Conservation (phyloP, 768 basidiomycete species). For the Candolleomyces eurysporus region DNA sequence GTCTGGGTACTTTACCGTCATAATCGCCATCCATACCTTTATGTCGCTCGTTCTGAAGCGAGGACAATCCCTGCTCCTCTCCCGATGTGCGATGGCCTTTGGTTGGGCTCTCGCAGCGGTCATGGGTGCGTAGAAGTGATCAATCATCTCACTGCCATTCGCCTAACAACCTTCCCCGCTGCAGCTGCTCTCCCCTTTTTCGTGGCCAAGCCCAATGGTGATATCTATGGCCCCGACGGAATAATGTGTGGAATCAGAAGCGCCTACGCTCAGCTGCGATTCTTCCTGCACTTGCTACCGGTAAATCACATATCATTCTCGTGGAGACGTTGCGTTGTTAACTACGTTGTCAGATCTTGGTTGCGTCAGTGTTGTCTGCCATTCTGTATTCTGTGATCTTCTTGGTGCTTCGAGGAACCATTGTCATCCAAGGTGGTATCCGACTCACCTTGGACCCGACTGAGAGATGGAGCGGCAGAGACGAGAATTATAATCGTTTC, state of each 20-base stretch:
- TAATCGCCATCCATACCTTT: slow-evolving; percentile 68
- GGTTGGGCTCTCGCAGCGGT: slow-evolving; percentile 56
- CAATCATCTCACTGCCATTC: too few species aligned
- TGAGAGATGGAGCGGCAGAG: slow-evolving; percentile 38
- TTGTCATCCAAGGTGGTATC: slow-evolving; percentile 49
- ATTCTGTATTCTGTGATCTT: slow-evolving; percentile 61
- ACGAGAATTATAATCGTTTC: slow-evolving; percentile 56
- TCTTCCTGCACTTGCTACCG: slow-evolving; percentile 60
- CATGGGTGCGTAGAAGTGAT: slow-evolving; percentile 36
- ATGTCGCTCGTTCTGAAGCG: slow-evolving; percentile 58
- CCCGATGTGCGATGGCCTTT: slow-evolving; percentile 35
- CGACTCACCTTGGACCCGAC: slow-evolving; percentile 48
- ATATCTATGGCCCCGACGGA: slow-evolving; percentile 50
- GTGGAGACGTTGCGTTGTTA: neutral
- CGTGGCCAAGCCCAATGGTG: slow-evolving; percentile 23
- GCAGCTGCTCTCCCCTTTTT: slow-evolving; percentile 37
- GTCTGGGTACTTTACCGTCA: slow-evolving; percentile 61
- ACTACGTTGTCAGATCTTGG: slow-evolving; percentile 44
- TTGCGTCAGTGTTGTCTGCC: slow-evolving; percentile 53
- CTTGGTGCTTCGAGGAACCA: slow-evolving; percentile 56
- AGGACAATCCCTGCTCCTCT: slow-evolving; percentile 50
- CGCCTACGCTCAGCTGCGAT: slow-evolving; percentile 39
- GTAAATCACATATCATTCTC: slow-evolving; percentile 33
- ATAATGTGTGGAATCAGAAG: slow-evolving; percentile 51
- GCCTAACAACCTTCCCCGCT: neutral